Evolutionary conservation across 2,329 filamentous ascomycete genomes (phyloP).

Genomic region (Pseudogymnoascus sp.): DNA sequence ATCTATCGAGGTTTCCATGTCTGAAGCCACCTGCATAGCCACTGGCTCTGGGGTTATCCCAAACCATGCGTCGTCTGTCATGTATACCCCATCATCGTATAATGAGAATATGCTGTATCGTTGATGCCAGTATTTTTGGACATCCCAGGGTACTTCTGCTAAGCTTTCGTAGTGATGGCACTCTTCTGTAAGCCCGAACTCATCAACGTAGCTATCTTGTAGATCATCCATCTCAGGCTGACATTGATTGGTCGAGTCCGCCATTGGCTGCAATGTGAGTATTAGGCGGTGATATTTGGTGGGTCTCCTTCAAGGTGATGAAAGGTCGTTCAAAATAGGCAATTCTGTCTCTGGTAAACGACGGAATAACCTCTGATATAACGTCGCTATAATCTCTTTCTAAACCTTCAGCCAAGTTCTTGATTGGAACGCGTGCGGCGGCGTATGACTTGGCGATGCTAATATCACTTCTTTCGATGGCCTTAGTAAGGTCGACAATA

Average conservation of each 20-base stretch:
- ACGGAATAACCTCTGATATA: constrained; percentile 4
- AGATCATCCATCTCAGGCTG: not conserved
- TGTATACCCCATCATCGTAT: constrained; percentile 79
- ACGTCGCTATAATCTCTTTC: constrained; percentile 3
- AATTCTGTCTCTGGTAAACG: not conserved
- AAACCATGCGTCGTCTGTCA: constrained; percentile 95
- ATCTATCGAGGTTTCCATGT: constrained; percentile 30
- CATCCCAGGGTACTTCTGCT: constrained; percentile 68
- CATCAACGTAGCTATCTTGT: not conserved
- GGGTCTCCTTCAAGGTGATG: not conserved
- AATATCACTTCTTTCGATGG: not conserved
- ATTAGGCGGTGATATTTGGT: not conserved
- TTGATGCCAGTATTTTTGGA: constrained; percentile 93
- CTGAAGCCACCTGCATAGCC: constrained; percentile 53
- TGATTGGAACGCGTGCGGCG: not conserved
- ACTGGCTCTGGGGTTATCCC: constrained; percentile 92
- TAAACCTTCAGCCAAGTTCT: not conserved
- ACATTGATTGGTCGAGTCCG: constrained; percentile 6
- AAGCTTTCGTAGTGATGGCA: constrained; percentile 68
- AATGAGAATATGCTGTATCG: constrained; percentile 77
- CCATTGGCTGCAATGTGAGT: not conserved
- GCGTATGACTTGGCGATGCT: not conserved
- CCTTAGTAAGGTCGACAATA: not conserved
- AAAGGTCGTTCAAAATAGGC: not conserved
- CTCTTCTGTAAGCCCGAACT: constrained; percentile 42